These are phyloP conservation scores for Sherardia arvensis DNA, from an alignment of 257 asterid genomes.

Conservation along the genomic window DNA sequence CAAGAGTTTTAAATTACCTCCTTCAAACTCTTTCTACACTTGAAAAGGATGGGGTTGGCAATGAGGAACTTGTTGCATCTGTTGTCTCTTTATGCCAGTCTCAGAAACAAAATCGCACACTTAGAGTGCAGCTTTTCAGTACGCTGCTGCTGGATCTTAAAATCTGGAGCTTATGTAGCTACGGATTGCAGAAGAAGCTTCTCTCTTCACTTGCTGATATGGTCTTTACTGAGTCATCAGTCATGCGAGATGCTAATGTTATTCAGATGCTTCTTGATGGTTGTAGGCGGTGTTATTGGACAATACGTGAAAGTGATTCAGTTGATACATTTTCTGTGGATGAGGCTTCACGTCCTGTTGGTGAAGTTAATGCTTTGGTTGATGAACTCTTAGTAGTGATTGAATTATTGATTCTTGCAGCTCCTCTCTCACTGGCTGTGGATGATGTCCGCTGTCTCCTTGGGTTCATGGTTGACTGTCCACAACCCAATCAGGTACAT, in stretches of 20 bases:
- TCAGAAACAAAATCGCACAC: conserved; percentile 69
- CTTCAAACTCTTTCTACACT: conserved; percentile 71
- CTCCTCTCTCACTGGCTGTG: conserved; percentile 71
- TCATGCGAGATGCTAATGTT: conserved; percentile 96
- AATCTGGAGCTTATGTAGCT: conserved; percentile 97
- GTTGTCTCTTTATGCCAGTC: conserved; percentile 86
- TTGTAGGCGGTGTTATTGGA: conserved; percentile 96
- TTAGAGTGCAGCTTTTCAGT: conserved; percentile 90
- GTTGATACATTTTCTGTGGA: conserved; percentile 52
- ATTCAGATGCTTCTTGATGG: conserved; percentile 98
- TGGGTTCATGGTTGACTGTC: conserved; percentile 96
- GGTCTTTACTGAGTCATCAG: conserved; percentile 89
- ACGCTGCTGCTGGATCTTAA: conserved; percentile 81
- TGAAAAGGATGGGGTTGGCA: conserved; percentile 55
- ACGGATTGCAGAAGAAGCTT: conserved; percentile 93
- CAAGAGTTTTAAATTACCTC: conserved; percentile 80
- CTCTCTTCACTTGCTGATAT: conserved; percentile 95
- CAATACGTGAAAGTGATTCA: conserved; percentile 72
- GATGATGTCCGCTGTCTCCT: conserved; percentile 85
- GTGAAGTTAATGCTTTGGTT: conserved; percentile 96
- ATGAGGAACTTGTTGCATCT: conserved; percentile 93
- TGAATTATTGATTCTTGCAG: conserved; percentile 84
- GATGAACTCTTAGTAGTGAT: conserved; percentile 95
- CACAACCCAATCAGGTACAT: conserved; percentile 92
- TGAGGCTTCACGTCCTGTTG: conserved; percentile 58